Conservation (phyloP, 1,139 yeast genomes). For the Lodderomyces parapsilosis region DNA sequence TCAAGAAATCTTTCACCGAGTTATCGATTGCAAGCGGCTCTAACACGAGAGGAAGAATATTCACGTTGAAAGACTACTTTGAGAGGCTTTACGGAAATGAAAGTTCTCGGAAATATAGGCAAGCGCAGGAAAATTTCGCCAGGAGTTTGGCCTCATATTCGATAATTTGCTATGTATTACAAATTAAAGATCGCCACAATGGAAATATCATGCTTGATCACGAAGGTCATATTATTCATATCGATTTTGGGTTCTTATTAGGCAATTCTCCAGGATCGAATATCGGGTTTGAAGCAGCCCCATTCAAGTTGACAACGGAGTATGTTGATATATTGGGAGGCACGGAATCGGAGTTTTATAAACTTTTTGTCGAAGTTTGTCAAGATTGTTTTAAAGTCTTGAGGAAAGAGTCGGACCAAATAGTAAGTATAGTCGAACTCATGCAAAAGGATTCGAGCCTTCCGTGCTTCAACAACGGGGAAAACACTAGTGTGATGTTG, state of each 20-base stretch:
- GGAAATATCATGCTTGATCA: constrained; percentile 93
- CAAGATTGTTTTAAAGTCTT: constrained; percentile 72
- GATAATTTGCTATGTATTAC: constrained; percentile 80
- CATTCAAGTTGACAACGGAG: constrained; percentile 86
- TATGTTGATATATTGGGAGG: constrained; percentile 90
- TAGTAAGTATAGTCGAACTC: constrained; percentile 79
- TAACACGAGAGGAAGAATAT: constrained; percentile 64
- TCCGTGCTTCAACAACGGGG: constrained; percentile 91
- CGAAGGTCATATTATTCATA: constrained; percentile 93
- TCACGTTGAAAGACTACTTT: constrained; percentile 77
- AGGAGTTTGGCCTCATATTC: constrained; percentile 87
- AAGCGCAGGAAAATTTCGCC: constrained; percentile 83
- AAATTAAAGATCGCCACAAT: constrained; percentile 92
- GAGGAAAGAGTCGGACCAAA: constrained; percentile 67
- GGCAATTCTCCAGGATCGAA: constrained; percentile 90
- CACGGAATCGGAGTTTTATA: constrained; percentile 54
- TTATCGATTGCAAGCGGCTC: constrained; percentile 66
- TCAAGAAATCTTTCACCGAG: constrained; percentile 85
- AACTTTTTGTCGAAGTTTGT: constrained; percentile 57
- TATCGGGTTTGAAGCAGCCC: constrained; percentile 95
- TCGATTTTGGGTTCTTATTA: constrained; percentile 89
- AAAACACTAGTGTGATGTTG: constrained; percentile 72
- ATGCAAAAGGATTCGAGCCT: constrained; percentile 89
- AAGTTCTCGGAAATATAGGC: constrained; percentile 49
- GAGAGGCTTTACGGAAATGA: constrained; percentile 66